phyloP scores from a whole-genome alignment of 23 red algal genomes.

The Gracilaria domingensis region DNA sequence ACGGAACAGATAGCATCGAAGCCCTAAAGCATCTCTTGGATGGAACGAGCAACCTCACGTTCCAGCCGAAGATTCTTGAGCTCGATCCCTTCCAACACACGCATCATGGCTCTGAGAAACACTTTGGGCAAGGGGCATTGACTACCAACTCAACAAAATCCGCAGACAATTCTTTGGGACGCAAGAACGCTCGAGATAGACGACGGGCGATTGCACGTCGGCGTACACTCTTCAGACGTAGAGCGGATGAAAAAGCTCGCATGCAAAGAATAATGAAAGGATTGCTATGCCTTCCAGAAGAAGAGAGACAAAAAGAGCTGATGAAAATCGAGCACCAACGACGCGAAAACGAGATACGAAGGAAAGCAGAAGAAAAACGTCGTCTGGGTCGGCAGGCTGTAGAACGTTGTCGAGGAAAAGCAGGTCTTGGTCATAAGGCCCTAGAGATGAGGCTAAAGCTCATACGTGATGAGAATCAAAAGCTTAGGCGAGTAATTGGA shows the following conservation, averaged over 20 bases:
- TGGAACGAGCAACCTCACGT: neutral
- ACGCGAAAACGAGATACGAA: neutral
- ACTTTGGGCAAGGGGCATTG: neutral
- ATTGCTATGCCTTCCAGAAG: neutral
- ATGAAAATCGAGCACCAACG: constrained; percentile 1
- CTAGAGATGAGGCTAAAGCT: neutral
- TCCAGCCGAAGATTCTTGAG: neutral
- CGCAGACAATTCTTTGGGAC: neutral
- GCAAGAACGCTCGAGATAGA: constrained; percentile 6
- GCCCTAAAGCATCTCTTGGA: neutral
- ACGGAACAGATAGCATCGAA: neutral
- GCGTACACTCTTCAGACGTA: neutral
- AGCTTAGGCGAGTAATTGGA: neutral
- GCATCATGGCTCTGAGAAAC: neutral
- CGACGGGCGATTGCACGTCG: constrained; percentile 11
- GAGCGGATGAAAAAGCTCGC: neutral
- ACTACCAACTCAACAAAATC: too few species aligned
- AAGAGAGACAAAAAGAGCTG: constrained; percentile 21
- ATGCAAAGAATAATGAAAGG: neutral
- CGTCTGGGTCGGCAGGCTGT: neutral
- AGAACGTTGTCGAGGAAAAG: neutral
- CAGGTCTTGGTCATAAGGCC: neutral
- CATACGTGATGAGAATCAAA: neutral
- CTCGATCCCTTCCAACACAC: neutral
- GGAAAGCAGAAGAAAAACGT: constrained; percentile 9